These are phyloP conservation scores for Blumeriella jaapii DNA, from an alignment of 2,329 filamentous ascomycete species.

Conservation along the genomic window DNA sequence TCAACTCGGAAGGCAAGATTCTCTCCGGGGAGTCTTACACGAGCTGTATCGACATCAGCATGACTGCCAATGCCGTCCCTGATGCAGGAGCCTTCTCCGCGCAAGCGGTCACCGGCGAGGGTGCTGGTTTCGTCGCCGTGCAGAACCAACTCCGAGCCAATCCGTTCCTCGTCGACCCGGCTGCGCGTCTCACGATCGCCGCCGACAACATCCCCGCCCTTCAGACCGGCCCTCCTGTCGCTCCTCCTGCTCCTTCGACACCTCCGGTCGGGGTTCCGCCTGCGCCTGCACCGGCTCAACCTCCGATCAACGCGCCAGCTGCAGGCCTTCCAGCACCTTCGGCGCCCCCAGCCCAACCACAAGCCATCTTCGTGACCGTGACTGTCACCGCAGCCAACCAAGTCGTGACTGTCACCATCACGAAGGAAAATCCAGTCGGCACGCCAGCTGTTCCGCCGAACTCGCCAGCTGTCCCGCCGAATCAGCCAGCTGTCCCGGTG, in stretches of 20 bases:
- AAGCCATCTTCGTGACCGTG: slow-evolving; percentile 7
- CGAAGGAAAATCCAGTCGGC: not conserved
- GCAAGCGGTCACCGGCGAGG: slow-evolving; percentile 2
- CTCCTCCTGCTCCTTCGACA: not conserved
- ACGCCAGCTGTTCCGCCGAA: not conserved
- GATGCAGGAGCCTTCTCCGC: slow-evolving; percentile 4
- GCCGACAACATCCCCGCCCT: slow-evolving; percentile 5
- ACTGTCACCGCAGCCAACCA: slow-evolving; percentile 8
- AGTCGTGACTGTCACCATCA: slow-evolving; percentile 5
- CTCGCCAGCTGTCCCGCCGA: not conserved
- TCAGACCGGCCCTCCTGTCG: not conserved
- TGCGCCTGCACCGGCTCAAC: not conserved
- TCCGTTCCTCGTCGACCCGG: slow-evolving; percentile 16
- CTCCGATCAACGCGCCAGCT: not conserved
- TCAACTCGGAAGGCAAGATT: slow-evolving; percentile 33
- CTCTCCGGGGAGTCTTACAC: slow-evolving; percentile 47
- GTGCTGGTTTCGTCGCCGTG: slow-evolving; percentile 5
- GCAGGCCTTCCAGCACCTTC: not conserved
- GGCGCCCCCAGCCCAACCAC: not conserved
- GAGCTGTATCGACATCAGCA: slow-evolving; percentile 41
- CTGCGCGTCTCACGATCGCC: slow-evolving; percentile 3
- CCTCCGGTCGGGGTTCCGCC: not conserved
- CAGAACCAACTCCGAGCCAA: slow-evolving; percentile 26
- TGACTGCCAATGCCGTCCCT: slow-evolving; percentile 15
- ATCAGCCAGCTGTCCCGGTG: too few relatives aligned